Evolutionary conservation across 2,329 filamentous ascomycete genomes (phyloP).

Genomic region (Blumeria graminis): DNA sequence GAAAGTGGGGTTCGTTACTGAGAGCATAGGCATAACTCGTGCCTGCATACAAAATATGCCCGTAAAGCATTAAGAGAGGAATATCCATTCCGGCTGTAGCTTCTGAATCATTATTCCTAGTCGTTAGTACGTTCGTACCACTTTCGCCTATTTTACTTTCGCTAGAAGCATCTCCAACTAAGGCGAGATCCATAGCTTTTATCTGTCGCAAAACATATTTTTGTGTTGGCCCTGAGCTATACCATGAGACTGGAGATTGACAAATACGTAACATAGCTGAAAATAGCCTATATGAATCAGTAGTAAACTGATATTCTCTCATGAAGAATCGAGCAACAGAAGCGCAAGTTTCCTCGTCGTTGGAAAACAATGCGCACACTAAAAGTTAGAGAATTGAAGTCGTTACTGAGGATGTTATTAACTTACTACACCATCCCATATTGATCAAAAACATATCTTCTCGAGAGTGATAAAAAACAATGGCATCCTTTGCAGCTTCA

Average conservation of each 20-base stretch:
- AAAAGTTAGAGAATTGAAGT: conserved; percentile 3
- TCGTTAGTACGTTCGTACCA: conserved; percentile 16
- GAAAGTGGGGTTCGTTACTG: conserved; percentile 21
- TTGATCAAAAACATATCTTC: conserved; percentile 49
- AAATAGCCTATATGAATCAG: conserved; percentile 67
- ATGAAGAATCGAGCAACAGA: conserved; percentile 63
- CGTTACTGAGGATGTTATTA: conserved; percentile 1
- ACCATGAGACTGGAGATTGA: conserved; percentile 49
- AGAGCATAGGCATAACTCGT: conserved; percentile 65
- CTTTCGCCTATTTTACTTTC: conserved; percentile 20
- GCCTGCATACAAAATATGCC: conserved; percentile 66
- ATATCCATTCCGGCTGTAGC: conserved; percentile 34
- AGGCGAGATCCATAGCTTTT: conserved; percentile 57
- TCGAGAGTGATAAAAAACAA: conserved; percentile 52
- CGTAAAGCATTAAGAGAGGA: conserved; percentile 67
- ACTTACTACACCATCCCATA: conserved; percentile 48
- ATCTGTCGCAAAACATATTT: conserved; percentile 85
- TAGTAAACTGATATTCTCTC: conserved; percentile 54
- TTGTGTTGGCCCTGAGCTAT: conserved; percentile 58
- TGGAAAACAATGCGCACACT: conserved; percentile 62
- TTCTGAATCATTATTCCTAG: conserved; percentile 13
- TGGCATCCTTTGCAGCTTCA: conserved; percentile 53
- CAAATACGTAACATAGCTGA: conserved; percentile 53
- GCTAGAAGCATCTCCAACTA: conserved; percentile 28
- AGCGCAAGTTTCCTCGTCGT: conserved; percentile 53